Conservation (phyloP, 352 stramenopile species). For the Globisporangium perplexum region DNA sequence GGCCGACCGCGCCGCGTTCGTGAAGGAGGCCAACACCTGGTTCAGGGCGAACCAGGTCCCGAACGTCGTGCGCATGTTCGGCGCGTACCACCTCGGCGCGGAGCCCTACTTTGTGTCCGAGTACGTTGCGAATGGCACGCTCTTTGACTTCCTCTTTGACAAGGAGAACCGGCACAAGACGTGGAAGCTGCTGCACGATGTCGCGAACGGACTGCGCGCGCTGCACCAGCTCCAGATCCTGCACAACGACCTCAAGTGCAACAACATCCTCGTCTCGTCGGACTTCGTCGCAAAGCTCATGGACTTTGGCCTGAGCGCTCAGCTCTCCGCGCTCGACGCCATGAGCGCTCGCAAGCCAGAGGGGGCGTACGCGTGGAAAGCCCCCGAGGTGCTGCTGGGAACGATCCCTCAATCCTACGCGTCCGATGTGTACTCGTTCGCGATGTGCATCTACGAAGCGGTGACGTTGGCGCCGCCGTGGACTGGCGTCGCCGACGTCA, state of each 20-base stretch:
- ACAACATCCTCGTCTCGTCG: neutral
- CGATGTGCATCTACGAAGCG: neutral
- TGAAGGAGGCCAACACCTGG: neutral
- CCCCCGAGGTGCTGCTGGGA: no score
- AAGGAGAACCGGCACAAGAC: neutral
- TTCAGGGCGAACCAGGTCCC: neutral
- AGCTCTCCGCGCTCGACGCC: neutral
- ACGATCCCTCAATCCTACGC: neutral
- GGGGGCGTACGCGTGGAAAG: neutral
- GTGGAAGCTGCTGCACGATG: neutral
- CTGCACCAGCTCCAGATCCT: neutral
- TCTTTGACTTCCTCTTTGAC: neutral
- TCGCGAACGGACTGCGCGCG: neutral
- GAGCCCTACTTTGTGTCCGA: neutral
- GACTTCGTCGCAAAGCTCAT: neutral
- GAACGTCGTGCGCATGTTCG: neutral
- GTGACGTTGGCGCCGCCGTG: neutral
- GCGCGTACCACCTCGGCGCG: neutral
- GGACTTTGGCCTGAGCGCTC: neutral
- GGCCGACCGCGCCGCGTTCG: neutral
- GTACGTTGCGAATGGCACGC: neutral
- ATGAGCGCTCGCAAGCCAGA: neutral
- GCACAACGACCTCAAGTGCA: neutral
- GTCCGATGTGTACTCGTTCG: constrained; percentile 10
- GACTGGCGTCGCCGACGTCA: neutral